phyloP scores from a whole-genome alignment of 1,284 basidiomycete genomes.

The Rhodotorula mucilaginosa region DNA sequence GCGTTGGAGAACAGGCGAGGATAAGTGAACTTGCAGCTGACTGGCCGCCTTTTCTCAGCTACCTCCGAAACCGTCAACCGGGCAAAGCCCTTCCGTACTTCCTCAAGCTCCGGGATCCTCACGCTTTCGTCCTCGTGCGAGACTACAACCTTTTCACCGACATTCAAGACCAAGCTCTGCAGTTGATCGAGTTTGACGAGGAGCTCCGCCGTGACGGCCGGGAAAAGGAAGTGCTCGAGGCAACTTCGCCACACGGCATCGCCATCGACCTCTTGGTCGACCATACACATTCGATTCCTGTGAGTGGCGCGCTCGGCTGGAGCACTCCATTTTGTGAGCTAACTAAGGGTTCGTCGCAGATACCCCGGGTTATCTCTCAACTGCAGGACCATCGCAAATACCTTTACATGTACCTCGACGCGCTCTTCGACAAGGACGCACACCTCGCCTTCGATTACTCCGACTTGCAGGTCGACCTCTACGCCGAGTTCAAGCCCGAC shows the following conservation, averaged over 20 bases:
- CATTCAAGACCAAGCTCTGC: slow-evolving; percentile 85
- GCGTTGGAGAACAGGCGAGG: slow-evolving; percentile 46
- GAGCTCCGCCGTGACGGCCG: slow-evolving; percentile 62
- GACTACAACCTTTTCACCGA: slow-evolving; percentile 94
- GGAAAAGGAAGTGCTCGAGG: slow-evolving; percentile 36
- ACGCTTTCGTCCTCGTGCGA: slow-evolving; percentile 91
- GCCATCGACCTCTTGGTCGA: slow-evolving; percentile 88
- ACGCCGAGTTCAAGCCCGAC: slow-evolving; percentile 78
- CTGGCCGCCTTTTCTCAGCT: slow-evolving; percentile 53
- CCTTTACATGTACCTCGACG: slow-evolving; percentile 90
- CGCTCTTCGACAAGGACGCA: slow-evolving; percentile 82
- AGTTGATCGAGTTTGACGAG: slow-evolving; percentile 91
- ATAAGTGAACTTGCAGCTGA: neutral
- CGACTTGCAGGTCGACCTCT: slow-evolving; percentile 81
- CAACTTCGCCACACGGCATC: slow-evolving; percentile 52
- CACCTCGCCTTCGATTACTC: slow-evolving; percentile 76
- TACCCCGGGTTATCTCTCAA: slow-evolving; percentile 82
- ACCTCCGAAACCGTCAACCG: slow-evolving; percentile 81
- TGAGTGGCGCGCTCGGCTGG: slow-evolving; percentile 50
- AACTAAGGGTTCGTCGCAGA: slow-evolving; percentile 54
- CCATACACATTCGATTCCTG: slow-evolving; percentile 92
- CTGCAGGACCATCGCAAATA: slow-evolving; percentile 73
- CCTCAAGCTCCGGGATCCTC: slow-evolving; percentile 76
- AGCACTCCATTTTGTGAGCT: neutral
- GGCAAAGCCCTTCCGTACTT: slow-evolving; percentile 90